Evolutionary conservation across 345 rosid species (phyloP), one percentile per base, ranked within the genome.

Genomic region (Stellera chamaejasme): DNA sequence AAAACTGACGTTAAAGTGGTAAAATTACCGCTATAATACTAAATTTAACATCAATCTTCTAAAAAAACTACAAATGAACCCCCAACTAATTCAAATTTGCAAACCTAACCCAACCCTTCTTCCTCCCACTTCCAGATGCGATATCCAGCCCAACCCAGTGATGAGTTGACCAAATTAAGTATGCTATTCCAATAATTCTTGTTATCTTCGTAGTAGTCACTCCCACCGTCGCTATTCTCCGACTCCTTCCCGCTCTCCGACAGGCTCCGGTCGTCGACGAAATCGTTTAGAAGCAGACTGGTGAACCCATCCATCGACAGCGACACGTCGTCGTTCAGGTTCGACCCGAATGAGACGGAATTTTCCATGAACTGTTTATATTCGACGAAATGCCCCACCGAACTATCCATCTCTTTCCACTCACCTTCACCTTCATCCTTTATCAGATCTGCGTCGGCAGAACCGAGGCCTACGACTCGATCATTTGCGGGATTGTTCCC

Each of bases 181-280:
- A 92, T 92, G 61, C 82, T 88, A 59, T 84, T 86, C 98, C 98
- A 92, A 50, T 92, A 92, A 62, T 84, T 88, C 80, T 88, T 92
- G 71, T 85, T 92, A 60, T 92, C 98, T 58, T 82, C 89, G 28
- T 81, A 77, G 70, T 72, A 72, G 53, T 77, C 82, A 53, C 74
- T 67, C n/a, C 79, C 77, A 55, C 56, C 66, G 10, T 66, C 67
- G 7, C 53, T 16, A 28, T 45, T 57, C 39, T 68, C 88, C 0
- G 86, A 77, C 11, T 81, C 82, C 48, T 69, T 76, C 0, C 75
- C 73, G 44, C 77, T 56, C 10, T 77, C 79, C 0, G 86, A 67
- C 41, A 82, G 52, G 39, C 67, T 80, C 63, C 65, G 76, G 52
- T 72, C 80, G 52, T 72, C 80, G 3, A 60, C 39, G 6, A 84